phyloP scores from a whole-genome alignment of 169 alveolate genomes.

The Ichthyophthirius multifiliis region DNA sequence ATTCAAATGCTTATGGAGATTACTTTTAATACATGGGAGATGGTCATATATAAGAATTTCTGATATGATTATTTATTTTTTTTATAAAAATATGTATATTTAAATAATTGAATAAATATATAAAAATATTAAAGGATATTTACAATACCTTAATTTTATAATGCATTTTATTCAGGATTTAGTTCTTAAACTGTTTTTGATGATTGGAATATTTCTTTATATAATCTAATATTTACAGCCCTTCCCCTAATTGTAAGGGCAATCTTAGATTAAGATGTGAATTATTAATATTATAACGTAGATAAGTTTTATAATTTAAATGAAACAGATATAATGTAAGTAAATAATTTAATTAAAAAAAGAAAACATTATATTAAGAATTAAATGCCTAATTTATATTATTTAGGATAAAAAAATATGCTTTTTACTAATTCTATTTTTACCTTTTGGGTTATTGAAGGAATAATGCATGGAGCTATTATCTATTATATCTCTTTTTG shows the following conservation, averaged over 20 bases:
- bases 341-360: background rate
- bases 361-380: constrained; percentile 80
- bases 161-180: constrained; percentile 65
- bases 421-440: constrained; percentile 48
- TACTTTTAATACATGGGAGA: constrained; percentile 84
- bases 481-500: constrained; percentile 40
- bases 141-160: constrained; percentile 79
- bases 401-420: constrained; percentile 16
- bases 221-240: constrained; percentile 86
- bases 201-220: constrained; percentile 89
- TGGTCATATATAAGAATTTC: constrained; percentile 70
- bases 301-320: background rate
- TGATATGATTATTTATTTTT: constrained; percentile 83
- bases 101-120: no score
- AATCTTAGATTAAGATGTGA: constrained; percentile 71
- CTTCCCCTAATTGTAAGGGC: constrained; percentile 69
- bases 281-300: constrained; percentile 35
- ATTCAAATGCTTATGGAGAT: constrained; percentile 78
- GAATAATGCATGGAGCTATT: constrained; percentile 45
- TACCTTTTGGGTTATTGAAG: constrained; percentile 37
- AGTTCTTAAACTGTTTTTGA: constrained; percentile 85
- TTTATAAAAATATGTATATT: constrained; percentile 87
- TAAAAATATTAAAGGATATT: no score
- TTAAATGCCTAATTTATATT: constrained; percentile 55
- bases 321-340: background rate